Conservation (phyloP, 2,329 filamentous ascomycete species). For the Aureobasidium leucospermi region DNA sequence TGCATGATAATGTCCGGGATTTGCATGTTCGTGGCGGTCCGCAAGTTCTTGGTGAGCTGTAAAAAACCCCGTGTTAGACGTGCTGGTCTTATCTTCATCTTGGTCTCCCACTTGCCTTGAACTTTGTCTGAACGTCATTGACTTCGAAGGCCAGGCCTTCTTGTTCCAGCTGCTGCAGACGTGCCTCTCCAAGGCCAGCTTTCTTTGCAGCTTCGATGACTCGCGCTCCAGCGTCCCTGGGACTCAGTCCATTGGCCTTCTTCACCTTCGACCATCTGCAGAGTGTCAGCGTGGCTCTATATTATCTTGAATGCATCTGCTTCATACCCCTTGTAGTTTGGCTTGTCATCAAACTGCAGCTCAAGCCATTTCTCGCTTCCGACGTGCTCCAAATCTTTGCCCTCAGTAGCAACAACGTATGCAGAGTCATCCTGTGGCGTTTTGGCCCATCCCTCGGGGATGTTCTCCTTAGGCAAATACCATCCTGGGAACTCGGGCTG, state of each 20-base stretch:
- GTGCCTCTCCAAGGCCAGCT: not conserved
- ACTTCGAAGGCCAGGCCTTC: slow-evolving; percentile 45
- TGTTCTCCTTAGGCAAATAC: not conserved
- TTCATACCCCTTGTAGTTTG: slow-evolving; percentile 29
- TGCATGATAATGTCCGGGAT: slow-evolving; percentile 63
- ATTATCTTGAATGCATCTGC: not conserved
- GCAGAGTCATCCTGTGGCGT: slow-evolving; percentile 16
- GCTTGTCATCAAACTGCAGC: slow-evolving; percentile 28
- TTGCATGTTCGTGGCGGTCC: slow-evolving; percentile 71
- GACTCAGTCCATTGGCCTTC: not conserved
- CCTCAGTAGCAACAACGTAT: slow-evolving; percentile 42
- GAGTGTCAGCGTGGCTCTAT: not conserved
- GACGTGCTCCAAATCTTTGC: slow-evolving; percentile 48
- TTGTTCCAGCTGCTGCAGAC: not conserved
- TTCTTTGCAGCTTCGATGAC: not conserved
- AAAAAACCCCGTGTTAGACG: slow-evolving; percentile 15
- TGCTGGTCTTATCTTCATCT: not conserved
- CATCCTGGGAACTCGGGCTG: slow-evolving; percentile 5
- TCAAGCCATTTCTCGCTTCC: slow-evolving; percentile 42
- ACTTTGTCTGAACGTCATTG: slow-evolving; percentile 55
- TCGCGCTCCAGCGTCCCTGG: not conserved
- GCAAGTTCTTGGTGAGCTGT: slow-evolving; percentile 72
- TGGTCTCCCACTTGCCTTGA: slow-evolving; percentile 50
- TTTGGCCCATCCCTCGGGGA: slow-evolving; percentile 4
- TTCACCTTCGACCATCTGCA: not conserved